Base-by-base conservation (phyloP, 2,329 filamentous ascomycete species). In the Knufia petricola region DNA sequence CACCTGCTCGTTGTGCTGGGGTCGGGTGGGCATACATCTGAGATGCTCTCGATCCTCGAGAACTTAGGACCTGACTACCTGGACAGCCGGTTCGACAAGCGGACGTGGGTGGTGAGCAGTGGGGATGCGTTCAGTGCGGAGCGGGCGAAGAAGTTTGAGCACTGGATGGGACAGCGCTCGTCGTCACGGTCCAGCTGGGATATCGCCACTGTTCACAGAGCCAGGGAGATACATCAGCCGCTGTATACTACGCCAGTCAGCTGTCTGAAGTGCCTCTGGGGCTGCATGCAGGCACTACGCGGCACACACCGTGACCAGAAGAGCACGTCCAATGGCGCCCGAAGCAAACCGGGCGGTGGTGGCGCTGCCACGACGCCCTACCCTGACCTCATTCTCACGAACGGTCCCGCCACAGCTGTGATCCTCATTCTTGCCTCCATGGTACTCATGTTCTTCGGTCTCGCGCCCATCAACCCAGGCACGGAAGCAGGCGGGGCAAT, bases 21-120 rank as follows among this genome's bases (percentile, higher is more conserved):
- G 46, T 94, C 86, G 2, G 92, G 92, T 26, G 92, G 92, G 1
- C 92, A 98, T 67, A 95, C 92, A 0, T 82, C 87, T 41, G 92
- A 98, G 67, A 94, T 98, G 85, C 74, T 95, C 54, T 81, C 84
- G 60, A 85, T 95, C 71, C 78, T 98, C 73, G 34, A 30, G 20
- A 59, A 67, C 38, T 15, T 48, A 12, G 34, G 34, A 12, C 71
- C 55, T 38, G 63, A 47, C 63, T 46, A 46, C 32, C 13, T 46
- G 32, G 24, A 46, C 21, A 36, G 19, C 9, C 66, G 60, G 67
- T 82, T 67, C 62, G 71, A 68, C 3, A 82, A 85, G 59, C 78
- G 92, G 21, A 90, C 87, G 23, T 98, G 94, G 64, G 69, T 94
- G 19, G 74, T 94, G 48, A 85, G 83, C 54, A 80, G 77, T 1